Base-by-base conservation (phyloP, 2,329 filamentous ascomycete species). In the Rachicladosporium sp. region DNA sequence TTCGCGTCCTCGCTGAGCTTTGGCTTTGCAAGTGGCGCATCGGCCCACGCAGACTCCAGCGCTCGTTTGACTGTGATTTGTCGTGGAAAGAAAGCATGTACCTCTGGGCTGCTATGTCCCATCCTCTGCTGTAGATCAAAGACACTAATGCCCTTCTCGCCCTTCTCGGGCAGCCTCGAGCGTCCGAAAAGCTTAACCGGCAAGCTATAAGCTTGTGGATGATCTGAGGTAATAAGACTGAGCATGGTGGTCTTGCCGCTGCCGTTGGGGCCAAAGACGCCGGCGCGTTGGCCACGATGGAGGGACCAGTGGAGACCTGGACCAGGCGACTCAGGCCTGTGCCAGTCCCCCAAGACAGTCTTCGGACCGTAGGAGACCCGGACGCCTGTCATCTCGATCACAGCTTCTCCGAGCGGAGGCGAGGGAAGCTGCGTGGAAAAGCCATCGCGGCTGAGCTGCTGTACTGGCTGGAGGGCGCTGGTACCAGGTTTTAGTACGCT, bases 241-340 rank as follows among this genome's bases (percentile, higher is more conserved):
- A 96, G 74, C 31, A 98, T 72, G 0, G 91, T 98, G 0, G 91
- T 98, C 66, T 98, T 98, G 11, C 91, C 91, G 1, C 86, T 94
- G 15, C 74, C 91, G 51, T 98, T 96, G 29, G 88, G 82, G 0
- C 91, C 91, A 54, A 98, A 91, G 11, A 96, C 74, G 3, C 84
- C 89, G 82, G 87, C 94, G 46, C 88, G 77, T 57, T 95, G 78
- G 15, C 89, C 88, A 37, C 81, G 75, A 31, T 78, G 75, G 15
- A 96, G 79, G 1, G 73, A 83, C 86, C 91, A 95, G 55, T 80
- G 72, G 4, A 96, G 66, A 0, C 89, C 89, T 27, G 45, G 12
- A 19, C 34, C 40, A 11, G 62, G 48, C 35, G 66, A 51, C 0
- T 73, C 73, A 3, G 73, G 50, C 58, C 85, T 74, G 10, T 67